phyloP scores from a whole-genome alignment of 1,284 basidiomycete genomes.

The Apiotrichum mycotoxinovorans region DNA sequence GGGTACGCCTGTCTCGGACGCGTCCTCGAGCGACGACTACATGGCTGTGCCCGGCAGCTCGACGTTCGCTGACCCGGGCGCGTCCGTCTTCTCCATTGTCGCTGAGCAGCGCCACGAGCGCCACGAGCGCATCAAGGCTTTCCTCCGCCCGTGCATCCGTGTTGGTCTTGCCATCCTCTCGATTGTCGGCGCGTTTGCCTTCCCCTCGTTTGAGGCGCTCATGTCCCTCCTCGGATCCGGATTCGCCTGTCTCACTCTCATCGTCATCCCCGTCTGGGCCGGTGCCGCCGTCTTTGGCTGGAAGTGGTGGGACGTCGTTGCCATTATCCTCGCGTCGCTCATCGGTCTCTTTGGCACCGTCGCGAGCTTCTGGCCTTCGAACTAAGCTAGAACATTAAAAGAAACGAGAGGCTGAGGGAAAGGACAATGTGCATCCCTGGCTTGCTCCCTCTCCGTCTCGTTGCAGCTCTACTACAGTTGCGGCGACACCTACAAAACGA shows the following conservation, averaged over 20 bases:
- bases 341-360: constrained; percentile 73
- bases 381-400: neutral
- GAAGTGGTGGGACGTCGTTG: constrained; percentile 56
- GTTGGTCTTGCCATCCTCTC: constrained; percentile 60
- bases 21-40: constrained; percentile 1
- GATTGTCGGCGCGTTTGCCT: constrained; percentile 66
- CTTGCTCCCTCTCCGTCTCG: too few relatives aligned
- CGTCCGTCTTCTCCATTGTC: constrained; percentile 56
- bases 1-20: constrained; percentile 12
- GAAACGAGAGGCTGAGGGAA: neutral
- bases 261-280: constrained; percentile 68
- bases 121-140: constrained; percentile 49
- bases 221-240: constrained; percentile 85
- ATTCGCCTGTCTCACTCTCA: constrained; percentile 72
- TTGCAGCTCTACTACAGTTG: too few relatives aligned
- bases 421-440: too few relatives aligned
- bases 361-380: constrained; percentile 19
- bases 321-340: constrained; percentile 57
- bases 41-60: constrained; percentile 8
- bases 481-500: too few relatives aligned
- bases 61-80: constrained; percentile 52
- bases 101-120: constrained; percentile 33
- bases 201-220: constrained; percentile 81
- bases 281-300: constrained; percentile 54
- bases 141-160: constrained; percentile 60